phyloP scores from a whole-genome alignment of 2,329 filamentous ascomycete genomes.

The Paraconiothyrium sp. region DNA sequence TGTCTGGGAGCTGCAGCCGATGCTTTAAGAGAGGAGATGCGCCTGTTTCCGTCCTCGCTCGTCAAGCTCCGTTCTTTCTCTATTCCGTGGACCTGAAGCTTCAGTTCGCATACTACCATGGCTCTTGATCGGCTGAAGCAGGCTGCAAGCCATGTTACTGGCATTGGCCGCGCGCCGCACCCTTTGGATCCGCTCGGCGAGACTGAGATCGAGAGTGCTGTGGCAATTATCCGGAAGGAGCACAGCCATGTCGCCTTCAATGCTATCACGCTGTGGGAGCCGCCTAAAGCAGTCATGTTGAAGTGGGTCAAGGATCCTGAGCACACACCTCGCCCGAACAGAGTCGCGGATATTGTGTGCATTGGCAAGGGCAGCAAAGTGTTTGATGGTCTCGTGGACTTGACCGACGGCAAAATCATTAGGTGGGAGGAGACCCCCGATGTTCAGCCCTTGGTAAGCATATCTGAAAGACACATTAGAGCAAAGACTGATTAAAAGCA shows the following conservation, averaged over 20 bases:
- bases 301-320: conserved; percentile 76
- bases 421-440: conserved; percentile 80
- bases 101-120: conserved; percentile 53
- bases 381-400: conserved; percentile 82
- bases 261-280: conserved; percentile 84
- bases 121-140: conserved; percentile 72
- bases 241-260: conserved; percentile 83
- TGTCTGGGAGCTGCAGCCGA: not conserved
- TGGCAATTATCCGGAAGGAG: conserved; percentile 73
- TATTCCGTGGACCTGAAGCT: conserved; percentile 4
- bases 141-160: conserved; percentile 69
- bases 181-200: conserved; percentile 81
- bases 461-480: not conserved
- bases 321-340: conserved; percentile 68
- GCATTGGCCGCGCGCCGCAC: conserved; percentile 65
- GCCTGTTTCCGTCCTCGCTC: conserved; percentile 22
- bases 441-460: conserved; percentile 78
- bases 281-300: conserved; percentile 84
- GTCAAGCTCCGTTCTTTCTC: conserved; percentile 19
- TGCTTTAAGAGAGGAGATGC: conserved; percentile 30
- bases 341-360: conserved; percentile 83
- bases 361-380: conserved; percentile 82
- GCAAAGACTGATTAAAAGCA: conserved; percentile 40
- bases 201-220: conserved; percentile 76
- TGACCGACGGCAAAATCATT: conserved; percentile 71